phyloP scores from a whole-genome alignment of 805 yeast species.

The Lipomyces spencermartinsiae region DNA sequence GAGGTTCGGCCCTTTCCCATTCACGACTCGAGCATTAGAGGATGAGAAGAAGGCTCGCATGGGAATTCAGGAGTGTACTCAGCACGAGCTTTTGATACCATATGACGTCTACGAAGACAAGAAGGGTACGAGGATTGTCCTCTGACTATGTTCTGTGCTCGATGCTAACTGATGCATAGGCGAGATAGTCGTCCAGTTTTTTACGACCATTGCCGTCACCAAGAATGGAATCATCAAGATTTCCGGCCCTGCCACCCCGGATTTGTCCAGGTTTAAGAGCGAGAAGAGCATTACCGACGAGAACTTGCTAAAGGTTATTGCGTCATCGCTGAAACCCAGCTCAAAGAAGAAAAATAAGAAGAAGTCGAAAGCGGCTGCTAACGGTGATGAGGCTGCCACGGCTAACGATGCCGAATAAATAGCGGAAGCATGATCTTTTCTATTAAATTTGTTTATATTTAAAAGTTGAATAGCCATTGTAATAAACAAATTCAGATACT shows the following conservation, averaged over 20 bases:
- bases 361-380: conserved; percentile 39
- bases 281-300: conserved; percentile 63
- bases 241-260: conserved; percentile 56
- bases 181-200: conserved; percentile 70
- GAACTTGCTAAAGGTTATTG: conserved; percentile 54
- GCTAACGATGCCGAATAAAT: conserved; percentile 21
- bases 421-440: conserved; percentile 2
- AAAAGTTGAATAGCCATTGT: not conserved
- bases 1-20: conserved; percentile 72
- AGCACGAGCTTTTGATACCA: conserved; percentile 69
- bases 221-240: conserved; percentile 72
- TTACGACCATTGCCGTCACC: conserved; percentile 77
- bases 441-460: not conserved
- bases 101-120: conserved; percentile 73
- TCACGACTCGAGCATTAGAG: conserved; percentile 66
- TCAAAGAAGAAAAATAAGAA: conserved; percentile 55
- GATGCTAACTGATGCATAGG: conserved; percentile 12
- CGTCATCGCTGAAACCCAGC: conserved; percentile 59
- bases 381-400: conserved; percentile 21
- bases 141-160: not conserved
- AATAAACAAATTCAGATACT: not conserved
- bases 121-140: conserved; percentile 50
- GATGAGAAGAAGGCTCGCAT: conserved; percentile 75
- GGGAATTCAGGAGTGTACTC: conserved; percentile 74
- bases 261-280: conserved; percentile 60